phyloP scores from a whole-genome alignment of 495 filamentous ascomycete species.

The Thermochaetoides thermophila region DNA sequence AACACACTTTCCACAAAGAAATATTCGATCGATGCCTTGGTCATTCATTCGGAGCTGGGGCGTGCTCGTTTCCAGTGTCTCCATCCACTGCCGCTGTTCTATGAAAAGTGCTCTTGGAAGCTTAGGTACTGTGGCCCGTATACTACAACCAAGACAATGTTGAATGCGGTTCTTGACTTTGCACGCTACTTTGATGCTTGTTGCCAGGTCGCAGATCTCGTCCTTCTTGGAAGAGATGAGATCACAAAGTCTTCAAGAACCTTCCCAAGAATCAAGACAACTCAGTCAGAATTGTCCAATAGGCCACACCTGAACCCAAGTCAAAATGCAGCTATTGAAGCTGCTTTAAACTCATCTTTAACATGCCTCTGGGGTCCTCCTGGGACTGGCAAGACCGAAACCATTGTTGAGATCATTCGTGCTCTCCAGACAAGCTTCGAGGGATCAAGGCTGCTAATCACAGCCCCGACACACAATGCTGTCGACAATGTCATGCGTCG shows the following conservation, averaged over 20 bases:
- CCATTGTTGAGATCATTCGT: slow-evolving; percentile 31
- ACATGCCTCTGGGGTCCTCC: slow-evolving; percentile 39
- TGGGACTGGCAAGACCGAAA: slow-evolving; percentile 39
- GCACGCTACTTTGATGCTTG: slow-evolving; percentile 14
- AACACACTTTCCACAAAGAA: slow-evolving; percentile 17
- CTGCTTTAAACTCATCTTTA: slow-evolving; percentile 21
- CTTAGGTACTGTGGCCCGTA: slow-evolving; percentile 29
- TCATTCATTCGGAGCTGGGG: slow-evolving; percentile 22
- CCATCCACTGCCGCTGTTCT: slow-evolving; percentile 26
- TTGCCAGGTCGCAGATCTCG: slow-evolving; percentile 20
- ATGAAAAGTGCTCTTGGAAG: slow-evolving; percentile 30
- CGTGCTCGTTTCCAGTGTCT: slow-evolving; percentile 29
- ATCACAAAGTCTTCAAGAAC: no score
- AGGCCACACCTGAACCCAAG: slow-evolving; percentile 24
- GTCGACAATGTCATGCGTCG: slow-evolving; percentile 38
- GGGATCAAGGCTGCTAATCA: slow-evolving; percentile 25
- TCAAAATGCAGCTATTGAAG: slow-evolving; percentile 29
- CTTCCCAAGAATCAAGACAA: neutral
- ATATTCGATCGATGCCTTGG: slow-evolving; percentile 28
- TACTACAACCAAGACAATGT: slow-evolving; percentile 28
- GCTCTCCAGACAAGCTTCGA: slow-evolving; percentile 18
- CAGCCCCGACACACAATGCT: slow-evolving; percentile 38
- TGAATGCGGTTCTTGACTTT: slow-evolving; percentile 28
- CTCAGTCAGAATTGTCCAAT: neutral
- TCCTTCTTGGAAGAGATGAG: slow-evolving; percentile 14